Base-by-base conservation (phyloP, 208 protist species). In the Polymyxa betae region DNA sequence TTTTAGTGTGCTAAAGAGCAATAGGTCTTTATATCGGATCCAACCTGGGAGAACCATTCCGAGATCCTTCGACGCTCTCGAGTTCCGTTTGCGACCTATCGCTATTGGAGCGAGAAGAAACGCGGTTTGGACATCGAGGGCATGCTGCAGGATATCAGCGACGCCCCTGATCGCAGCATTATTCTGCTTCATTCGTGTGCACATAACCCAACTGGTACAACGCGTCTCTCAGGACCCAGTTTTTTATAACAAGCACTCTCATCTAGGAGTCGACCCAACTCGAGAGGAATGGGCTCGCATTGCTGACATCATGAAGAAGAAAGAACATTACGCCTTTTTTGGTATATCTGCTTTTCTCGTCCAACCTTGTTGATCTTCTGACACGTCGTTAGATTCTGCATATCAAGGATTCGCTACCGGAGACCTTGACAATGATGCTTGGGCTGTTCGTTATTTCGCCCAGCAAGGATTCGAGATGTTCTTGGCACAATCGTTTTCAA, bases 161-260 rank as follows among this genome's bases (percentile, higher is more conserved):
- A 0, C 5, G 88, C 88, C 40, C 88, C 88, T n/a, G 93, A 96
- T 24, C 94, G 96, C 32, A 97, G 96, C 32, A 94, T 98, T 24
- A 94, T 99, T 32, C 77, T 99, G n/a, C 93, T 99, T 40, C 98
- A 99, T 92, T 93, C 97, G 43, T 99, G 98, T 93, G 98, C 98
- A 24, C 98, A 99, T 95, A 99, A 99, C 94, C 98, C 98, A 77
- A 99, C 98, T 0, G 72, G 72, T 82, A 45, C 5, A 20, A 40
- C n/a, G n/a, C 40, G 12, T 60, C 49, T 29, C 5, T 60, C 5
- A 29, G 5, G 5, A 60, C 12, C 49, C 49, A 24, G 5, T 60
- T 5, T 60, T 5, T 24, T 5, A 60, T 60, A 29, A 5, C 5
- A 60, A 24, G 12, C 5, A 60, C 24, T 60, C 49, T 24, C 24